These are phyloP conservation scores for Galium porrigens DNA, from an alignment of 305 asterid species.

Conservation along the genomic window DNA sequence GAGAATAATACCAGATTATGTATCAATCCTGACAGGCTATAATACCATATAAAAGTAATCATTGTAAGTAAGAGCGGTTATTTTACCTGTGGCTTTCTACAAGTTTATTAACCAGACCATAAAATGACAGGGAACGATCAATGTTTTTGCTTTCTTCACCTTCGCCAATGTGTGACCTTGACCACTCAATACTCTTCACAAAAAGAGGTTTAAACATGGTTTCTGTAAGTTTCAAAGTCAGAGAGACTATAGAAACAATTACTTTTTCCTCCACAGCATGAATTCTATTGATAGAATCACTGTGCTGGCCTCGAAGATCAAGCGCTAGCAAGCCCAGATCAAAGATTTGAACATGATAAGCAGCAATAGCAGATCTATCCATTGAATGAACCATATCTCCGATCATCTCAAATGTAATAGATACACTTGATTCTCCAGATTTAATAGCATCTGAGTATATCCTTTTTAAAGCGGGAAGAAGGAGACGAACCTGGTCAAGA, in stretches of 20 bases:
- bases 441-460: slow-evolving; percentile 46
- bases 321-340: slow-evolving; percentile 78
- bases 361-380: slow-evolving; percentile 61
- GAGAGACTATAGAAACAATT: slow-evolving; percentile 40
- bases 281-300: slow-evolving; percentile 37
- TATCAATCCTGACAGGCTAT: not conserved
- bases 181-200: slow-evolving; percentile 80
- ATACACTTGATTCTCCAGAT: slow-evolving; percentile 56
- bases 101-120: slow-evolving; percentile 58
- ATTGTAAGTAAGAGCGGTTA: not conserved
- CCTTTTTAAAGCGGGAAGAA: slow-evolving; percentile 56
- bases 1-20: not conserved
- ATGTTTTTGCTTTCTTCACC: slow-evolving; percentile 24
- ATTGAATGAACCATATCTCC: slow-evolving; percentile 47
- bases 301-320: slow-evolving; percentile 64
- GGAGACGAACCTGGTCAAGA: slow-evolving; percentile 62
- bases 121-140: slow-evolving; percentile 66
- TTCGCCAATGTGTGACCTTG: slow-evolving; percentile 38
- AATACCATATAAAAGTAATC: not conserved
- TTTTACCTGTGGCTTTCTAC: slow-evolving; percentile 72
- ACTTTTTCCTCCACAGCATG: slow-evolving; percentile 57
- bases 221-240: slow-evolving; percentile 77
- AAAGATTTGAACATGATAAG: slow-evolving; percentile 58
- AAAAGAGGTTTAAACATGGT: slow-evolving; percentile 71
- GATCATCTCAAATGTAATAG: slow-evolving; percentile 58